Conservation (phyloP, 345 rosid genomes). For the Citrus inodora region DNA sequence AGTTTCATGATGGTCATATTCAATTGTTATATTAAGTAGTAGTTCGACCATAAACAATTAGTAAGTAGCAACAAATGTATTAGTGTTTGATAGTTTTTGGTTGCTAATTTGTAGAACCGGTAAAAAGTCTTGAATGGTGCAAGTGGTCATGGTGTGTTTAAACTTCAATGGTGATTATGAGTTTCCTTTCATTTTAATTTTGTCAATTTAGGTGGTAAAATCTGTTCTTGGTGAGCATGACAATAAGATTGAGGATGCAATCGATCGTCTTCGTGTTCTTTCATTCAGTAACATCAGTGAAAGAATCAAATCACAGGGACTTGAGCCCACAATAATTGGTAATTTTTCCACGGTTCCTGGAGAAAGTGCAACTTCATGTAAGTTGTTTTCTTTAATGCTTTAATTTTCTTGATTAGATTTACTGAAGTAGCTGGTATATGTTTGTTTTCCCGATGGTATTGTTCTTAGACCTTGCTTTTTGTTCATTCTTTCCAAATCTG, state of each 20-base stretch:
- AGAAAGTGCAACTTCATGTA: conserved; percentile 13
- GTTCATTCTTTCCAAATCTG: neutral
- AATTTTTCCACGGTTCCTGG: conserved; percentile 14
- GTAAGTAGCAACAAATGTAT: neutral
- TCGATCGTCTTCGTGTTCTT: conserved; percentile 29
- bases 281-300: conserved; percentile 12
- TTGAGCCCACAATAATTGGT: conserved; percentile 14
- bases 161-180: neutral
- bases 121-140: neutral
- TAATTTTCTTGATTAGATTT: neutral
- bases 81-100: neutral
- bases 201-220: conserved; percentile 26
- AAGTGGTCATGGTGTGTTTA: neutral
- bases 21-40: neutral
- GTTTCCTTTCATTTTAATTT: conserved; percentile 7
- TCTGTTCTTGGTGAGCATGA: conserved; percentile 30
- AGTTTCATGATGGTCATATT: neutral
- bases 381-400: conserved; percentile 1
- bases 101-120: no score
- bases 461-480: neutral
- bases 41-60: neutral
- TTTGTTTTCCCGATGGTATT: neutral
- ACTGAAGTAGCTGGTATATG: neutral
- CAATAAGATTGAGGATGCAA: conserved; percentile 45
- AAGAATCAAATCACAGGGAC: conserved; percentile 16